Conservation (phyloP, 1,284 basidiomycete species). For the Papiliotrema laurentii region DNA sequence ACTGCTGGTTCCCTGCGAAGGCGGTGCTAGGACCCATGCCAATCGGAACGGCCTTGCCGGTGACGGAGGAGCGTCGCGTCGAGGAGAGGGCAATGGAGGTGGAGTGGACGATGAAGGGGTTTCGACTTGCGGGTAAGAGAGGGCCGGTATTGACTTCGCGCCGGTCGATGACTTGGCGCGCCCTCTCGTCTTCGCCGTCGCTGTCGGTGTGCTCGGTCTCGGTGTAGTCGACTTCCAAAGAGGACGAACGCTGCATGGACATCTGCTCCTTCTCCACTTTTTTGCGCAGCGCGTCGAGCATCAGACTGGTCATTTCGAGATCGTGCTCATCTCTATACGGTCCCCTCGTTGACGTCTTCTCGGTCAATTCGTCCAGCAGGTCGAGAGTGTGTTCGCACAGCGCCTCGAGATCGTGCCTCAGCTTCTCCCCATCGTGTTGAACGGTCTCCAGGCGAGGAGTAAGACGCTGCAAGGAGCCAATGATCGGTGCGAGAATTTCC, state of each 20-base stretch:
- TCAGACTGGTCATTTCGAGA: conserved; percentile 23
- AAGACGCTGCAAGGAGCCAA: conserved; percentile 13
- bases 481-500: conserved; percentile 14
- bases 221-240: not conserved
- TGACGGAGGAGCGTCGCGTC: not conserved
- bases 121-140: not conserved
- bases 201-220: not conserved
- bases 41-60: not conserved
- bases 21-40: not conserved
- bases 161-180: not conserved
- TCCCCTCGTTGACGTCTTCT: not conserved
- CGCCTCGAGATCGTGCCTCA: not conserved
- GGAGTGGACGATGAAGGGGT: conserved; percentile 4
- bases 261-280: conserved; percentile 23
- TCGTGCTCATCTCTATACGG: conserved; percentile 11
- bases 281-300: conserved; percentile 23
- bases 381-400: not conserved
- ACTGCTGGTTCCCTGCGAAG: conserved; percentile 9
- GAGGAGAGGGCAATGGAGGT: conserved; percentile 1
- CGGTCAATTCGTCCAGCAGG: not conserved
- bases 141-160: not conserved
- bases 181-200: not conserved
- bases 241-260: not conserved
- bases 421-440: not conserved
- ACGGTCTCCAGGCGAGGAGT: not conserved